These are phyloP conservation scores for Sporobolus alterniflorus DNA, from an alignment of 202 grass and related monocot genomes.

Conservation along the genomic window DNA sequence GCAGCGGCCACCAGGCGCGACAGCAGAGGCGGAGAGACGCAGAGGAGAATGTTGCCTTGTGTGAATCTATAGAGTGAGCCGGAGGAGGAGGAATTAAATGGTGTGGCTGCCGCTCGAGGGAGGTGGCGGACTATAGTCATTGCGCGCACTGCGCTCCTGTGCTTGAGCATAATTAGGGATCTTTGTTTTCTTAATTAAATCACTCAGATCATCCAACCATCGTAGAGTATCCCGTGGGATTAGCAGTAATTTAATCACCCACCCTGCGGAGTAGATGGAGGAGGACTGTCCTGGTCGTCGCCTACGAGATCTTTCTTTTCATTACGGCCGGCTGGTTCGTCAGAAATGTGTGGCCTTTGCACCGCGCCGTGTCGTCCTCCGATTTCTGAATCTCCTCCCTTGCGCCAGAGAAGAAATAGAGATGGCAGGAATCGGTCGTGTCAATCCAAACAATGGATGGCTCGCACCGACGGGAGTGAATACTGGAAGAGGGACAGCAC, in stretches of 20 bases:
- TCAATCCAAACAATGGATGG: neutral
- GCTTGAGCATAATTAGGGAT: neutral
- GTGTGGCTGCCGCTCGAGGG: neutral
- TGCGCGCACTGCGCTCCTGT: neutral
- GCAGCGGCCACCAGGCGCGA: neutral
- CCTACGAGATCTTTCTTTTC: neutral
- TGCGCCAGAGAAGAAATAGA: neutral
- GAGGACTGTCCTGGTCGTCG: neutral
- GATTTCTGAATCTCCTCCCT: neutral
- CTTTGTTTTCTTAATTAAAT: neutral
- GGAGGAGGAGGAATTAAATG: constrained; percentile 44
- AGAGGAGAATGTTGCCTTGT: constrained; percentile 16
- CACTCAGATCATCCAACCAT: too few relatives aligned
- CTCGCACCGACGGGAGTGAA: neutral
- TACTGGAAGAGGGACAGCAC: neutral
- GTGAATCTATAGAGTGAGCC: constrained; percentile 31
- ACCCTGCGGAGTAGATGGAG: neutral
- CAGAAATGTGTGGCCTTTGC: neutral
- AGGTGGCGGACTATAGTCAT: neutral
- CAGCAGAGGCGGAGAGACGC: neutral
- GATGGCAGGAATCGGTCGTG: neutral
- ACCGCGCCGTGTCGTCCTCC: neutral
- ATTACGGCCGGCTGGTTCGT: neutral
- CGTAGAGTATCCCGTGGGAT: neutral
- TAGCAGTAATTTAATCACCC: neutral